Base-by-base conservation (phyloP, 1,284 basidiomycete genomes). In the Neonothopanus nambi region DNA sequence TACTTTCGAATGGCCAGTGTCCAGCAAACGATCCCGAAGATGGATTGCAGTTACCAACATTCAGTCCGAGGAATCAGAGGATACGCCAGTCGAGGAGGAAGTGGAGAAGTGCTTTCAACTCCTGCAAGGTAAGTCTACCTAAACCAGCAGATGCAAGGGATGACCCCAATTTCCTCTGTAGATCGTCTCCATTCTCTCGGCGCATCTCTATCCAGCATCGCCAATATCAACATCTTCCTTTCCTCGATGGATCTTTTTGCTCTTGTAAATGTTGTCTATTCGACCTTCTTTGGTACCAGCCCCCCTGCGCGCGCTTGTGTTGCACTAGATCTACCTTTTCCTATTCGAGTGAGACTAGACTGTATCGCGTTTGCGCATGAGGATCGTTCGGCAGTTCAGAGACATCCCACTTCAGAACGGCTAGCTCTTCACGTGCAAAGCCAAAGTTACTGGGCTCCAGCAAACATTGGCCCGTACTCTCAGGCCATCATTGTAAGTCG, bases 381-480 rank as follows among this genome's bases (percentile, higher is more conserved):
- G 2, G 8, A 5, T 3, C 30, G 9, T 33, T 33, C 30, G 8
- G 8, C n/a, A n/a, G 13, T 33, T 2, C 78, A 76, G 59, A 62
- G 47, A 24, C 63, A 57, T 13, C 51, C 66, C 3, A 41, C 61
- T 8, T 13, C 41, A 9, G 77, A 83, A 26, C 77, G 94, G 30
- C 82, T 82, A 50, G 87, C 90, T 0, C 75, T 99, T 33, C 97
- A 99, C 66, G 95, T 99, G 0, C 97, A 99, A 70, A 84, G 93
- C 13, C 68, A 96, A 50, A 96, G 93, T 66, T 98, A 98, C 68
- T 99, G 97, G 97, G 96, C 96, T 15, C 95, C 97, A 8, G 96
- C 97, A 2, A 99, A 98, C 67, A 99, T 99, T 52, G 97, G 97
- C 0, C 97, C 97, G 1, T 99, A 99, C 69, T 96, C 94, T 0